Conservation (phyloP, 768 basidiomycete species). For the Fomitopsis serialis region DNA sequence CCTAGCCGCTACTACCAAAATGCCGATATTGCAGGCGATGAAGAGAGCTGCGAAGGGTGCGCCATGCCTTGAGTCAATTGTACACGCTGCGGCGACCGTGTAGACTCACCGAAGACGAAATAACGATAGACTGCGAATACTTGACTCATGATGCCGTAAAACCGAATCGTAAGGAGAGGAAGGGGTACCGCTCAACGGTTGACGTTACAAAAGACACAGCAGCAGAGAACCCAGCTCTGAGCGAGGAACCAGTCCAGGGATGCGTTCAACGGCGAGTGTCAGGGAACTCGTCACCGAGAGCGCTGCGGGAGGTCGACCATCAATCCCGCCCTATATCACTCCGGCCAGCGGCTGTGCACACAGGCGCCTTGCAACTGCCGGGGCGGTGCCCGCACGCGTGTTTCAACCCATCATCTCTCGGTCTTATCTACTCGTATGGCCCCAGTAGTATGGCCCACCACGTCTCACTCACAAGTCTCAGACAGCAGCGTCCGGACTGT, state of each 20-base stretch:
- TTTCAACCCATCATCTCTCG: background rate
- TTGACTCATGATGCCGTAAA: slow-evolving; percentile 33
- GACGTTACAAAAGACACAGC: slow-evolving; percentile 15
- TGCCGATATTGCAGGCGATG: slow-evolving; percentile 59
- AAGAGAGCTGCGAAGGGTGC: slow-evolving; percentile 41
- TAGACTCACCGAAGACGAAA: slow-evolving; percentile 50
- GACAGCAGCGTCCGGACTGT: too few species aligned
- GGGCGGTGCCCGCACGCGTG: background rate
- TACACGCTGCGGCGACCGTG: background rate
- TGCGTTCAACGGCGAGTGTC: slow-evolving; percentile 12
- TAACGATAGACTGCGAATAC: slow-evolving; percentile 50
- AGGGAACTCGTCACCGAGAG: background rate
- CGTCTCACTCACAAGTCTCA: too few species aligned
- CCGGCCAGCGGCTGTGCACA: background rate
- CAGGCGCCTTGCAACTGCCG: background rate
- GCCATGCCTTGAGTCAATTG: background rate
- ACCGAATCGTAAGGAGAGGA: slow-evolving; percentile 19
- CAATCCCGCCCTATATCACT: background rate
- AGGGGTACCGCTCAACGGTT: slow-evolving; percentile 29
- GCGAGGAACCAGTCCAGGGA: slow-evolving; percentile 27
- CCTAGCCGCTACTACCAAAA: slow-evolving; percentile 65
- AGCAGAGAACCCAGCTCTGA: slow-evolving; percentile 23
- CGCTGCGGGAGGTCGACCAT: background rate
- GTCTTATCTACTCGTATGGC: too few species aligned
- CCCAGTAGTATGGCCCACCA: too few species aligned